These are phyloP conservation scores for Mitragyna speciosa DNA, from an alignment of 257 asterid species.

Conservation along the genomic window DNA sequence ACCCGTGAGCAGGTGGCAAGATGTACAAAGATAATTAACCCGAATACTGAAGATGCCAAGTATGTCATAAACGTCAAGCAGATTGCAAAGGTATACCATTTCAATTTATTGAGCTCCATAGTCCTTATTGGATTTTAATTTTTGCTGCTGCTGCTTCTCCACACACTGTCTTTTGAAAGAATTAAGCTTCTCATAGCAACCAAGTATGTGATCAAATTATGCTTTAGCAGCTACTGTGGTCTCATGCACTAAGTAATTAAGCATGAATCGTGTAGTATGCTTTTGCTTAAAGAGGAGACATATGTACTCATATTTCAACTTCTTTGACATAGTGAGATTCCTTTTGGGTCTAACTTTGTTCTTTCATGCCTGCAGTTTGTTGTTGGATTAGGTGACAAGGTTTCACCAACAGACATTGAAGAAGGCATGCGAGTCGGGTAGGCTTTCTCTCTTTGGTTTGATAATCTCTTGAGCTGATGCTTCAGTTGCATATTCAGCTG, in stretches of 20 bases:
- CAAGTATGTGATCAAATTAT: neutral
- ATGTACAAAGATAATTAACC: slow-evolving; percentile 86
- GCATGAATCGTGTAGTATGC: neutral
- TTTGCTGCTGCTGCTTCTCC: neutral
- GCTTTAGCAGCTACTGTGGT: neutral
- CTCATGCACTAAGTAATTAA: neutral
- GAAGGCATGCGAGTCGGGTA: slow-evolving; percentile 99
- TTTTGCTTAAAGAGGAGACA: neutral
- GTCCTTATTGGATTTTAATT: neutral
- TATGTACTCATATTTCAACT: neutral
- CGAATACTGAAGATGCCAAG: slow-evolving; percentile 86
- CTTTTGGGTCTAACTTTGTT: neutral
- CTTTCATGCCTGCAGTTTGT: slow-evolving; percentile 62
- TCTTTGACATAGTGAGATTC: neutral
- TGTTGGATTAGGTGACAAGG: slow-evolving; percentile 95
- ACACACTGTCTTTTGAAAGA: neutral
- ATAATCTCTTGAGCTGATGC: neutral
- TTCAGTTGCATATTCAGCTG: neutral
- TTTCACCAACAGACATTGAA: slow-evolving; percentile 96
- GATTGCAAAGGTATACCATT: slow-evolving; percentile 55
- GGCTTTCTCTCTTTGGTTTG: slow-evolving; percentile 18
- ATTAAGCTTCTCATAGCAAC: neutral
- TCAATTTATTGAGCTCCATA: neutral
- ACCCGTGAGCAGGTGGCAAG: slow-evolving; percentile 66
- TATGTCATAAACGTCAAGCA: slow-evolving; percentile 82